A percentile compares a stretch with the other conserved stretches of the same genome.
These are phyloP conservation scores for Paramarasmius palmivorus DNA, from an alignment of 1,284 basidiomycete species.

Conservation along the genomic window DNA sequence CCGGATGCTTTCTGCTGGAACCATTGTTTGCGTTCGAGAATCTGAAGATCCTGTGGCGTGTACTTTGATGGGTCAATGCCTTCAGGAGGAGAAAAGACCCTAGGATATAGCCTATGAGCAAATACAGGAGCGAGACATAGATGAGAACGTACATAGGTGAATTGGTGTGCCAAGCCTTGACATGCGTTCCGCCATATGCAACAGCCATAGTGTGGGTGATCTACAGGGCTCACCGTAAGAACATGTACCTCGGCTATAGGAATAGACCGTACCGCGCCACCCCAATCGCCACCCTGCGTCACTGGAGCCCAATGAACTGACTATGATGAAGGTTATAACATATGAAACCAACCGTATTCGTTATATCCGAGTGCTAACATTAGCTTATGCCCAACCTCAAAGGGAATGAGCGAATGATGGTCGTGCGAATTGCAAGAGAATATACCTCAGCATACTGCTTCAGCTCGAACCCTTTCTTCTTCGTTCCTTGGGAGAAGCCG, in stretches of 20 bases:
- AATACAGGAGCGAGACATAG: too few species aligned
- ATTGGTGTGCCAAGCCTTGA: conserved; percentile 37
- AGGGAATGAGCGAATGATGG: neutral
- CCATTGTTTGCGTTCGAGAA: conserved; percentile 19
- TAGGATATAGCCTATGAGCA: conserved; percentile 14
- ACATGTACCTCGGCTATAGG: too few species aligned
- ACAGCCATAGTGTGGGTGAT: conserved; percentile 29
- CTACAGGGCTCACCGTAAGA: conserved; percentile 14
- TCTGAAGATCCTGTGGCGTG: conserved; percentile 21
- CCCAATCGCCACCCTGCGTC: conserved; percentile 50
- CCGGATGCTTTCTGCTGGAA: conserved; percentile 26
- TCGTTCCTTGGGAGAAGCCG: conserved; percentile 48
- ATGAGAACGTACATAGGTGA: conserved; percentile 17
- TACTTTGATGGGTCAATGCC: conserved; percentile 8
- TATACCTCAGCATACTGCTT: conserved; percentile 37
- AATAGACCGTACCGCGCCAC: conserved; percentile 34
- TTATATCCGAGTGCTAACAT: conserved; percentile 48
- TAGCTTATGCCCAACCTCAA: conserved; percentile 45
- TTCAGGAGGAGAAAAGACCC: neutral
- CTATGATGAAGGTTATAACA: neutral
- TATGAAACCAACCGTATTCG: conserved; percentile 35
- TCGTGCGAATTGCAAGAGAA: neutral
- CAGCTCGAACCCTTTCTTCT: conserved; percentile 29
- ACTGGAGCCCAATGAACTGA: conserved; percentile 25
- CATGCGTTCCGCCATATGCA: conserved; percentile 38